These are phyloP conservation scores for Cyberlindnera lachancei DNA, from an alignment of 805 yeast species.

Conservation along the genomic window DNA sequence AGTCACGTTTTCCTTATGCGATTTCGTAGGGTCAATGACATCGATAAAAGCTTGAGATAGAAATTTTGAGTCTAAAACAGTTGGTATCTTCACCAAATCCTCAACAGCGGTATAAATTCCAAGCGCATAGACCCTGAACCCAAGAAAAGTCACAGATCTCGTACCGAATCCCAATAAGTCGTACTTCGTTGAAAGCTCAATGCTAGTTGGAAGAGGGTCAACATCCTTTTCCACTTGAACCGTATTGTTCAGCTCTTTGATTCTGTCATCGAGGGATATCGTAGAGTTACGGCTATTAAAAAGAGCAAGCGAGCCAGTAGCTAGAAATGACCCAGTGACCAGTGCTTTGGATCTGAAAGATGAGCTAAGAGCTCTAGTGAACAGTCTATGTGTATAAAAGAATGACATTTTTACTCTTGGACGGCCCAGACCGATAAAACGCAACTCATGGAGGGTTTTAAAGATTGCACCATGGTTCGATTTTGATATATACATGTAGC, in stretches of 20 bases:
- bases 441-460: too few species aligned
- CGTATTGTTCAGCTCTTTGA: constrained; percentile 13
- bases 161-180: constrained; percentile 72
- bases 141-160: constrained; percentile 74
- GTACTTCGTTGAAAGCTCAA: constrained; percentile 31
- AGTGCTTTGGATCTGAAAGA: background rate
- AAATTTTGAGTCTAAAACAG: constrained; percentile 36
- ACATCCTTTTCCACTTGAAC: constrained; percentile 43
- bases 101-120: constrained; percentile 70
- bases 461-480: too few species aligned
- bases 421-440: too few species aligned
- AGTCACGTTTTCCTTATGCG: constrained; percentile 34
- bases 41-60: constrained; percentile 31
- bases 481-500: too few species aligned
- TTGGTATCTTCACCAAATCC: constrained; percentile 38
- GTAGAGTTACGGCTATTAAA: background rate
- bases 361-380: background rate
- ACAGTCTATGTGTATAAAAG: too few species aligned
- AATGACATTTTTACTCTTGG: too few species aligned
- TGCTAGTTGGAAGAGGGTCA: constrained; percentile 29
- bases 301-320: constrained; percentile 1
- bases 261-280: constrained; percentile 10
- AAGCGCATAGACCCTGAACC: constrained; percentile 78
- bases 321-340: too few species aligned
- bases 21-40: constrained; percentile 20